Base-by-base conservation (phyloP, 208 protist species). In the Leishmania major region DNA sequence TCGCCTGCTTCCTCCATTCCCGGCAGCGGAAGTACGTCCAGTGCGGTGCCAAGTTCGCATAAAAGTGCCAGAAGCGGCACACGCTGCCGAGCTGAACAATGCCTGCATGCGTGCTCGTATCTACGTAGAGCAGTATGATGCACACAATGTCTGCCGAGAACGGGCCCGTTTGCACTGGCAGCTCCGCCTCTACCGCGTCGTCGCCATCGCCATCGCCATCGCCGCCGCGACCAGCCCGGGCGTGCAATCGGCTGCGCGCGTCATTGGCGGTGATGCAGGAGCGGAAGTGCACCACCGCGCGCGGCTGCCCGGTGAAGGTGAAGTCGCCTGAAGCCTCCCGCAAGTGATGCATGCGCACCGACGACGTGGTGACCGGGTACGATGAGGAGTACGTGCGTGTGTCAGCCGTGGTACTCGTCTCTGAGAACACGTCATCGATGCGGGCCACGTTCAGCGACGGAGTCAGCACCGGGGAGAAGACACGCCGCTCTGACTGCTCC, bases 41-140 rank as follows among this genome's bases (percentile, higher is more conserved):
- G 82, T 97, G 93, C 5, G 94, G 94, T 7, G 91, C 89, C 37
- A 91, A 88, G 80, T 97, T 96, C 67, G 78, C 86, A 79, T 95
- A 93, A 78, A 90, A 96, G 78, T 86, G 89, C 93, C 94, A 97
- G 79, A 95, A 95, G 64, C 84, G 89, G 73, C 89, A 97, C 17
- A 88, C 86, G 51, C 84, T 73, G 82, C 94, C 83, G 49, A 95
- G 82, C 35, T 92, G 78, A 22, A 96, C 73, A 28, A 97, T 94
- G 67, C 90, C 87, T 13, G 84, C 70, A 73, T 84, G 75, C 77
- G 85, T 92, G 79, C 86, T 86, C 35, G 83, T 86, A 60, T 93
- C 82, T 0, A 97, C 86, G 86, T 92, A 96, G 19, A 96, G 83
- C 0, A 96, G 79, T 60, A 97, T 88, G 10, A 93, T 81, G n/a